phyloP scores from a whole-genome alignment of 1,284 basidiomycete genomes.

The Pascua guehoae region DNA sequence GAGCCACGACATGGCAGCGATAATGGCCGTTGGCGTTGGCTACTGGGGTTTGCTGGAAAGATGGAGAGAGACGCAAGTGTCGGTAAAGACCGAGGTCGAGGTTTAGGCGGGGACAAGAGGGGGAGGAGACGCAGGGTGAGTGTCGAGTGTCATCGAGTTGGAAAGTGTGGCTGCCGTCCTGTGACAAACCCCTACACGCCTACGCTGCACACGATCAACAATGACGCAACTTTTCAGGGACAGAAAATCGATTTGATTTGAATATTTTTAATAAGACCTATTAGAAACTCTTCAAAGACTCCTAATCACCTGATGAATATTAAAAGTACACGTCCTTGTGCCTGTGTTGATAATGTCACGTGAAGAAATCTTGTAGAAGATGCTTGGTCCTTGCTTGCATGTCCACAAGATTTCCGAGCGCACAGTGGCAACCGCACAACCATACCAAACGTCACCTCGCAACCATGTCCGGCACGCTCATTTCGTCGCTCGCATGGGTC shows the following conservation, averaged over 20 bases:
- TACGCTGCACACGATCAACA: too few species aligned
- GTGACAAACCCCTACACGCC: too few species aligned
- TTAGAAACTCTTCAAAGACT: too few species aligned
- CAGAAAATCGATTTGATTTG: too few species aligned
- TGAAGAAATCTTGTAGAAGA: not conserved
- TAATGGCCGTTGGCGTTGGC: not conserved
- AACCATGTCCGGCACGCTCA: slow-evolving; percentile 51
- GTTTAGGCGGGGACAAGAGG: not conserved
- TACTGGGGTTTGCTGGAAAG: not conserved
- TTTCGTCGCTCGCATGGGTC: slow-evolving; percentile 66
- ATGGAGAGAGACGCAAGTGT: not conserved
- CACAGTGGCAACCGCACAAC: not conserved
- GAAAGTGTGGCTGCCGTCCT: too few species aligned
- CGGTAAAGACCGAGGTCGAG: not conserved
- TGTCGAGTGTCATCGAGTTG: not conserved
- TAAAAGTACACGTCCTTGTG: slow-evolving; percentile 3
- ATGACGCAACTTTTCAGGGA: too few species aligned
- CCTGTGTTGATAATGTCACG: slow-evolving; percentile 1
- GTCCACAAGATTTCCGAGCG: slow-evolving; percentile 3
- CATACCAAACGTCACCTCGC: not conserved
- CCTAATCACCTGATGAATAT: not conserved
- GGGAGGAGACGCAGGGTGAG: too few species aligned
- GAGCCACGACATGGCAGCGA: slow-evolving; percentile 21
- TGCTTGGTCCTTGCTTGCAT: not conserved
- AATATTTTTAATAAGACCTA: too few species aligned